Evolutionary conservation across 1,284 basidiomycete species (phyloP), one percentile per base, ranked within the genome.

Genomic region (Irpex lacteus): DNA sequence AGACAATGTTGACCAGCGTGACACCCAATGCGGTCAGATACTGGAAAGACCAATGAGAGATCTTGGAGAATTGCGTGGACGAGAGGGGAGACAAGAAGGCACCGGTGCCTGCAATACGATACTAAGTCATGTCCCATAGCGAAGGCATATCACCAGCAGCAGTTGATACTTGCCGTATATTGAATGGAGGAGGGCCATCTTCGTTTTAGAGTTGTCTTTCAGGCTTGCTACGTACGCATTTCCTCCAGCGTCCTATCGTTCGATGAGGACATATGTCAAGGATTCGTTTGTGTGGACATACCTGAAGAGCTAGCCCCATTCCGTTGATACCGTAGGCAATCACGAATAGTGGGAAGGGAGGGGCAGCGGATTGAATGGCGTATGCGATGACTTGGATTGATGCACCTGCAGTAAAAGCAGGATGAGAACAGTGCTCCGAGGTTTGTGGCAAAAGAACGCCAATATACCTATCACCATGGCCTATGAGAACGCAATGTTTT

Each of bases 101-200:
- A 1, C 89, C 89, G 7, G 80, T 73, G 3, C 87, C 86, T 88
- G 59, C 21, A 9, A 26, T 26, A n/a, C 5, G 8, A 3, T 3
- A 34, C 32, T 34, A 34, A 34, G 32, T 34, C 32, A 34, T 6
- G 32, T 34, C 32, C 7, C n/a, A 60, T 47, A 18, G 19, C 50
- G 9, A 18, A 53, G n/a, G n/a, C n/a, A n/a, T n/a, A n/a, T n/a
- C n/a, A n/a, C n/a, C n/a, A n/a, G 50, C 9, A 8, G 8, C 19
- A 32, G 32, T 6, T 34, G 32, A 34, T 34, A 62, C 56, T 54
- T 54, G 71, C 76, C 74, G 40, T 77, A 76, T n/a, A 79, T 73
- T 0, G 85, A 87, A 69, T 90, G 88, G 53, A 87, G 69, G 49
- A 90, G 71, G 57, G 86, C 85, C 86, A 91, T 88, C 70, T 87